A percentile compares a stretch with the other conserved stretches of the same genome.
Evolutionary conservation across 352 stramenopile genomes (phyloP).

Genomic region (Phytophthora ohioensis): DNA sequence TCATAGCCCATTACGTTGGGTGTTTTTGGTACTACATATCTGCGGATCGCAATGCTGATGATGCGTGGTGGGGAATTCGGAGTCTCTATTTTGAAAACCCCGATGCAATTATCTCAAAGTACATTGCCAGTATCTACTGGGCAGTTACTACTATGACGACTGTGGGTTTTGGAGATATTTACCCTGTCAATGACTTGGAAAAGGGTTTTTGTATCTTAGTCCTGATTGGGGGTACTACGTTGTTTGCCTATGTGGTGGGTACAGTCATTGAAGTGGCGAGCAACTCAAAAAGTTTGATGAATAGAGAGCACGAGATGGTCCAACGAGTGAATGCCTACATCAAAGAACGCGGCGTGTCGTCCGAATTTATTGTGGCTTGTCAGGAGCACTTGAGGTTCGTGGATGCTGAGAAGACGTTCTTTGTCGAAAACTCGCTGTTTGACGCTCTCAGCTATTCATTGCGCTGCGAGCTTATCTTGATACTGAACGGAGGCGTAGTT

Average conservation of each 20-base stretch:
- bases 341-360: constrained; percentile 78
- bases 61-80: constrained; percentile 61
- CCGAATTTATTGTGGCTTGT: constrained; percentile 73
- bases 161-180: constrained; percentile 89
- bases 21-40: constrained; percentile 90
- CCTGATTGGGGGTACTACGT: constrained; percentile 81
- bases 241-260: constrained; percentile 85
- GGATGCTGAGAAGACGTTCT: constrained; percentile 77
- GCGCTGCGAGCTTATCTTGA: constrained; percentile 71
- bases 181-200: constrained; percentile 75
- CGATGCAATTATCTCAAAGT: constrained; percentile 64
- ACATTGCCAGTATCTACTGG: constrained; percentile 89
- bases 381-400: constrained; percentile 81
- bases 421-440: constrained; percentile 67
- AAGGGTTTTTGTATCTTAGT: constrained; percentile 84
- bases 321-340: constrained; percentile 82
- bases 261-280: constrained; percentile 85
- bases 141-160: constrained; percentile 89
- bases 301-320: constrained; percentile 75
- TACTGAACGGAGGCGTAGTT: constrained; percentile 64
- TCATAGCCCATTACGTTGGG: constrained; percentile 82
- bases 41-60: constrained; percentile 41
- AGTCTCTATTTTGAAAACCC: constrained; percentile 66
- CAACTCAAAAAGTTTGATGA: constrained; percentile 83
- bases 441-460: constrained; percentile 73